A percentile compares a stretch with the other conserved stretches of the same genome.
Conservation (phyloP, 306 rosid species). For the Quercus ilex region DNA sequence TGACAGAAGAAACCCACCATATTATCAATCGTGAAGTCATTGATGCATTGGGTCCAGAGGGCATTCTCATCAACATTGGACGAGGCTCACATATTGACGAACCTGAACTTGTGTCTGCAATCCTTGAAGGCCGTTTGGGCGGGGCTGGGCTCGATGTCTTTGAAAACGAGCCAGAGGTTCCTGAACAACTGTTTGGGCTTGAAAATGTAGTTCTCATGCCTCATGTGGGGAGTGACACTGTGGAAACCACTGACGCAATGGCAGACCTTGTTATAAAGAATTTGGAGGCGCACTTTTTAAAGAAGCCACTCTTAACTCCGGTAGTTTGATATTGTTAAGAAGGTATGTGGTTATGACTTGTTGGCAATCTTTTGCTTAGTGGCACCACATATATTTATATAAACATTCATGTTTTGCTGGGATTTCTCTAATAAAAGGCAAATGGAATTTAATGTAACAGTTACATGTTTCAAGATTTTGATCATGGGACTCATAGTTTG, state of each 20-base stretch:
- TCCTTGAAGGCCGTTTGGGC: conserved; percentile 49
- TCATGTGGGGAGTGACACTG: conserved; percentile 61
- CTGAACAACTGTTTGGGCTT: conserved; percentile 43
- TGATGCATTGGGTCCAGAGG: conserved; percentile 60
- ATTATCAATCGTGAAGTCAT: conserved; percentile 57
- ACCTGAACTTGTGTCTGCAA: conserved; percentile 54
- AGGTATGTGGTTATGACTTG: not conserved
- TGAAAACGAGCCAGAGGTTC: conserved; percentile 64
- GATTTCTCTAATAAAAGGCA: no score
- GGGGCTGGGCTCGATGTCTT: conserved; percentile 83
- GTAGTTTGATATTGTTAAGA: conserved; percentile 23
- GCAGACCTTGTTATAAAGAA: conserved; percentile 59
- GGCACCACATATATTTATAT: no score
- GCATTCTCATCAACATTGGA: conserved; percentile 63
- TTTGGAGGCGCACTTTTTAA: conserved; percentile 56
- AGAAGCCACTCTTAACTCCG: conserved; percentile 49
- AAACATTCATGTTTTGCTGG: no score
- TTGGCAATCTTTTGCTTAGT: not conserved
- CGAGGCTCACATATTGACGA: conserved; percentile 52
- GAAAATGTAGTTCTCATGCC: conserved; percentile 63
- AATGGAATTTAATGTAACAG: no score
- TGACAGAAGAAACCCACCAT: conserved; percentile 53
- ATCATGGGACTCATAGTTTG: no score
- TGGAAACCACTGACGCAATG: conserved; percentile 61
- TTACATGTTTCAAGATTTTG: no score